A percentile compares a stretch with the other conserved stretches of the same genome.
Evolutionary conservation across 116 monocot species (phyloP).

Genomic region (Papilionanthe hybrid): DNA sequence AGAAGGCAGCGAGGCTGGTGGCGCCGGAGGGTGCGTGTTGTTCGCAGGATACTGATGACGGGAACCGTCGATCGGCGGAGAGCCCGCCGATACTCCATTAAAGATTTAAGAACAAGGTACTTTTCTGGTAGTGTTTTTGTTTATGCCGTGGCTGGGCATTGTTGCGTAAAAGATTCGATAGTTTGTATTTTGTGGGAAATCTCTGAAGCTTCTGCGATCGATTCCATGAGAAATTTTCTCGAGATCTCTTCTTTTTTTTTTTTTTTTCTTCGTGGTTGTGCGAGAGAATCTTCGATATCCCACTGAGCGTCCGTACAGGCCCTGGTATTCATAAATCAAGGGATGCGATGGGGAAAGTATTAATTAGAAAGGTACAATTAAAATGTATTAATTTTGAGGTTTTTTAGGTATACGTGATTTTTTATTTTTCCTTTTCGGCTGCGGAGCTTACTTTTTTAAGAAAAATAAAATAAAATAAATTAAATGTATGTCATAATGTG

Average conservation of each 20-base stretch:
- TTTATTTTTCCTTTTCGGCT: no score
- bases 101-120: not conserved
- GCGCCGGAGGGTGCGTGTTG: slow-evolving; percentile 22
- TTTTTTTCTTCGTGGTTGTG: not conserved
- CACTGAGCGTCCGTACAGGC: not conserved
- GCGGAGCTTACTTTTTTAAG: no score
- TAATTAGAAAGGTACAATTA: no score
- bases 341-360: not conserved
- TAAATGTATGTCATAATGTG: no score
- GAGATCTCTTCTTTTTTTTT: not conserved
- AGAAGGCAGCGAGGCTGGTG: slow-evolving; percentile 31
- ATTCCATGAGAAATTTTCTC: not conserved
- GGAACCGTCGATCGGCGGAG: not conserved
- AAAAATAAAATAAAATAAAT: no score
- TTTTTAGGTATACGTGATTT: no score
- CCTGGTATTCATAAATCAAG: not conserved
- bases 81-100: not conserved
- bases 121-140: not conserved
- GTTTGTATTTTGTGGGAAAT: not conserved
- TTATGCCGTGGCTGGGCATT: not conserved
- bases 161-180: not conserved
- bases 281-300: not conserved
- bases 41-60: not conserved
- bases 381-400: no score
- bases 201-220: not conserved